Base-by-base conservation (phyloP, 2,329 filamentous ascomycete species). In the Botrytis byssoidea region DNA sequence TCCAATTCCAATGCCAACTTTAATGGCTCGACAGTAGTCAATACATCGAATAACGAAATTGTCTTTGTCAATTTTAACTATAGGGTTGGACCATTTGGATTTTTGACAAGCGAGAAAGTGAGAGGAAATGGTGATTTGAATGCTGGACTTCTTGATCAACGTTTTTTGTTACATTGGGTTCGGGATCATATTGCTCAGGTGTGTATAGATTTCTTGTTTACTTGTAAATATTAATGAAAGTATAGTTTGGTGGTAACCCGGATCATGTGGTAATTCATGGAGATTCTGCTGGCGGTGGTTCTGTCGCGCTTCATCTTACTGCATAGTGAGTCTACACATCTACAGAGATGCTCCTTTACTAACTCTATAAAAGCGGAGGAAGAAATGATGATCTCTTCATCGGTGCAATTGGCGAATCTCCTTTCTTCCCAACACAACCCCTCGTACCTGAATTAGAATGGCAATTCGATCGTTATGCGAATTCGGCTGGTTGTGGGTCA, bases 41-140 rank as follows among this genome's bases (percentile, higher is more conserved):
- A 83, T 42, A 79, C 79, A 75, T 87, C 86, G 0, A 82, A 80
- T 22, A 77, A 82, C 40, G 84, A 83, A 74, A 82, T 90, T 66
- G 82, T 91, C 22, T 84, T 88, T 71, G 88, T 90, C 67, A 87
- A 87, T 77, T 89, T 90, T 79, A 89, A 90, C 81, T 91, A 91
- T 78, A 86, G 90, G 10, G 87, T 92, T 10, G 89, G 89, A 0
- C 82, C 88, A 0, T 87, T 87, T 77, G 90, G 90, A 0, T 92
- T 92, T 76, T 83, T 92, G 1, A 86, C 88, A 0, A 86, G 88
- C 65, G 85, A 88, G 57, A 83, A 86, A 44, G 83, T 92, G 16
- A 84, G 85, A 55, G 79, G 82, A 8, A 82, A 88, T 75, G 90
- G 90, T 0, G 84, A 86, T 67, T 83, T 91, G 14, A 92, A 93